Conservation (phyloP, 2,329 filamentous ascomycete species). For the Ascochyta fabae region DNA sequence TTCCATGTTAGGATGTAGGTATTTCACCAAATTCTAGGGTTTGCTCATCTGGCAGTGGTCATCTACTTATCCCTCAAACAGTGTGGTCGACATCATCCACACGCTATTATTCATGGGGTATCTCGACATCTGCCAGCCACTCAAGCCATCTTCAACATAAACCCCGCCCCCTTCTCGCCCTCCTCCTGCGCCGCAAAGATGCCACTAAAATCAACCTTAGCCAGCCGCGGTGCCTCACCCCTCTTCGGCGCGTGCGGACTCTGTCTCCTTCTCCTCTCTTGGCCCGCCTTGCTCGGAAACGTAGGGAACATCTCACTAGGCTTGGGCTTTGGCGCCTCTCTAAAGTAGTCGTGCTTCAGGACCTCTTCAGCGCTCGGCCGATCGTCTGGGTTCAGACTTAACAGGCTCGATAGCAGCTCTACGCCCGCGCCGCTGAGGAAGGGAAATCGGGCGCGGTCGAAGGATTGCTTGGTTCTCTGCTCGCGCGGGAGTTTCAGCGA, state of each 20-base stretch:
- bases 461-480: conserved; percentile 50
- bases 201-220: conserved; percentile 56
- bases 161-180: conserved; percentile 57
- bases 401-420: conserved; percentile 69
- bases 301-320: conserved; percentile 93
- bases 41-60: too few relatives aligned
- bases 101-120: too few relatives aligned
- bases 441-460: conserved; percentile 80
- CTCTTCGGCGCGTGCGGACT: conserved; percentile 85
- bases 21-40: too few relatives aligned
- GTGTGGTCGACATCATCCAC: too few relatives aligned
- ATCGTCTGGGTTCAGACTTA: conserved; percentile 75
- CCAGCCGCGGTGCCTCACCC: conserved; percentile 64
- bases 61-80: too few relatives aligned
- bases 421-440: conserved; percentile 78
- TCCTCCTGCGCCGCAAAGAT: conserved; percentile 58
- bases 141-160: conserved; percentile 47
- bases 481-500: conserved; percentile 68
- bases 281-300: conserved; percentile 92
- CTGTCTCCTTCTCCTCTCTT: conserved; percentile 77
- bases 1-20: too few relatives aligned
- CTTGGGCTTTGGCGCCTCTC: conserved; percentile 88
- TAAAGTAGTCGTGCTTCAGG: conserved; percentile 83
- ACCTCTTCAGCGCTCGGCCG: conserved; percentile 77
- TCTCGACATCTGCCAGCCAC: neutral